Evolutionary conservation across 2,329 filamentous ascomycete species (phyloP), one percentile per base, ranked within the genome.

Genomic region (Aspergillus glaucus): DNA sequence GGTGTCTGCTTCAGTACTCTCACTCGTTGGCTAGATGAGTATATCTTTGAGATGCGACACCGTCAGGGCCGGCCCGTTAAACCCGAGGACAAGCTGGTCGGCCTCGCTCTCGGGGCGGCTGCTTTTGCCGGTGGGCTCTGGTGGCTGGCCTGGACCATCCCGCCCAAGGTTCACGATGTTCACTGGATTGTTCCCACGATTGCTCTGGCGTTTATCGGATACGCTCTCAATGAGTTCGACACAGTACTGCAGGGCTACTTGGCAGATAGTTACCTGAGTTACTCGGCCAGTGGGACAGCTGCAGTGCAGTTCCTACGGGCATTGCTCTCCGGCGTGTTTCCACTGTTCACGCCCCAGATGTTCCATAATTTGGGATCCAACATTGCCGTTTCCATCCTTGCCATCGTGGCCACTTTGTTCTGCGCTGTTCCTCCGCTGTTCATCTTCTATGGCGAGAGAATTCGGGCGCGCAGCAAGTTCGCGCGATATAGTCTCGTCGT

Each of bases 91-190:
- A 78, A 78, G 45, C 64, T 78, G 4, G 52, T 63, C 10, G 75
- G 74, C 5, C 73, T 78, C 45, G 63, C 64, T 15, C 58, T 77
- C 17, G 76, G 72, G 1, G 71, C 72, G 0, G 74, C 75, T 1
- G 58, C 68, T 8, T 62, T 77, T 4, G 71, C 74, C 3, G 55
- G 70, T 17, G 73, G 70, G 0, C 63, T 79, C 1, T 75, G 73
- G 68, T 71, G 67, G 66, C 76, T 78, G 49, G 70, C 70, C 4
- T 73, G 70, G 65, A 76, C 75, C 1, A 68, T 77, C 3, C 75
- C 76, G 0, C 74, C 74, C 0, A 53, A 55, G 3, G 54, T 65
- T 1, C 50, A 55, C 12, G 37, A 52, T 17, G 50, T 68, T 0
- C 65, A 65, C 21, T 75, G 72, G 67, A 61, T 73, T 6, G 65